Base-by-base conservation (phyloP, 768 basidiomycete species). In the Tephrocybe rancida region DNA sequence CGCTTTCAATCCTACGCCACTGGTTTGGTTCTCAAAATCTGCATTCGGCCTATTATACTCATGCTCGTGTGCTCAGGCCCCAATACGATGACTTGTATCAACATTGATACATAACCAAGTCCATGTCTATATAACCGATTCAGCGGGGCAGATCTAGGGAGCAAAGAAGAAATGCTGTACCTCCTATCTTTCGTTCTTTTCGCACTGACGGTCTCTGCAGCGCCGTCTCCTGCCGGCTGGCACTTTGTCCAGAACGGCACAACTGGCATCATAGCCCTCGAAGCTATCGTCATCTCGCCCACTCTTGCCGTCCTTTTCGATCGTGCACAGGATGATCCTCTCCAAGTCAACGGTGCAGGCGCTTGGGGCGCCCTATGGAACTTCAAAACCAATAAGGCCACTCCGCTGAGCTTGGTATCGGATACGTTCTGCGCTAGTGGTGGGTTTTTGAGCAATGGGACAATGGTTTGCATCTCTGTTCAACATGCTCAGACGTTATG, bases 281-380 rank as follows among this genome's bases (percentile, higher is more conserved):
- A 67, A 38, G 54, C 62, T 16, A 67, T 66, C 16, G 58, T 67
- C 7, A 58, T 67, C 41, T 66, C 65, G 3, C 63, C 63, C 4
- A 67, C 59, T 1, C 56, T 66, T 9, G 58, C 62, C 14, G 22
- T 67, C 14, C 59, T 66, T 50, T 66, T 66, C 19, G 56, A 58
- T 22, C 56, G 56, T 16, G 56, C 50, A 18, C 47, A 58, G 39
- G 66, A 78, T 52, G 77, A 80, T 39, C 72, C 76, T 13, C 61
- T 78, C 1, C 67, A 60, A 18, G 64, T 78, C 49, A 67, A 76
- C 46, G 73, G 71, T 1, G 76, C 77, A 53, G 63, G 73, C 16
- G 78, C 78, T 7, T 79, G 78, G 78, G 74, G 72, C 25, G 75
- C 73, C 6, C 63, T 79, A 14, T 72, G 76, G 60, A 68, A 78